These are phyloP conservation scores for Blumeria hordei DNA, from an alignment of 2,329 filamentous ascomycete genomes.

Conservation along the genomic window DNA sequence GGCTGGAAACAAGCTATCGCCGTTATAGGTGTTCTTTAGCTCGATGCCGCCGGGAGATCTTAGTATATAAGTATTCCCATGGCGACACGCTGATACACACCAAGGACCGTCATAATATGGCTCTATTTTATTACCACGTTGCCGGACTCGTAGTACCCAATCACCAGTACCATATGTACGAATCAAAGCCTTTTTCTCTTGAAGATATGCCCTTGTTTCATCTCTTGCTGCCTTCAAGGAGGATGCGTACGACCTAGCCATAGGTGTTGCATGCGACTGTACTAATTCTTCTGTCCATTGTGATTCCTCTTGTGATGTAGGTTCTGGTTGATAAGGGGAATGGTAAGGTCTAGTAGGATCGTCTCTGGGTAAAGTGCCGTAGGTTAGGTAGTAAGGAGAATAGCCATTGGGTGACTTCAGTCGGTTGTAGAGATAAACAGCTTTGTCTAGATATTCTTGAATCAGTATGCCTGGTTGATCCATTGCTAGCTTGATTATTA, in stretches of 20 bases:
- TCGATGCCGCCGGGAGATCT: too few species aligned
- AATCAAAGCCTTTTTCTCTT: neutral
- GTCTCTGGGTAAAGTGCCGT: neutral
- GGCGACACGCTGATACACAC: too few species aligned
- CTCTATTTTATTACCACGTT: too few species aligned
- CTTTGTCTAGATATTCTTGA: neutral
- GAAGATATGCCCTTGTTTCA: constrained; percentile 1
- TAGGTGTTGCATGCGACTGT: constrained; percentile 1
- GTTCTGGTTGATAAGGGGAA: constrained; percentile 1
- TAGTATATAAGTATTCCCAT: too few species aligned
- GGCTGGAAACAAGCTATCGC: too few species aligned
- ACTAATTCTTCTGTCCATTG: neutral
- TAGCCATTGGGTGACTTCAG: constrained; percentile 1
- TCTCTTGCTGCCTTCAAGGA: neutral
- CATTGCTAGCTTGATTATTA: constrained; percentile 1
- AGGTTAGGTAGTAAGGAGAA: neutral
- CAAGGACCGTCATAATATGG: too few species aligned
- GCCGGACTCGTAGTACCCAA: neutral
- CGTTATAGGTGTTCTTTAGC: too few species aligned
- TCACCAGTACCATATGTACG: neutral
- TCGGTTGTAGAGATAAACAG: neutral
- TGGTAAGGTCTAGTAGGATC: neutral
- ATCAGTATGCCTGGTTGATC: constrained; percentile 1
- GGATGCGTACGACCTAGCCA: neutral
- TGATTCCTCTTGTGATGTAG: neutral